phyloP scores from a whole-genome alignment of 352 stramenopile species.

The Pythium brachiatum region DNA sequence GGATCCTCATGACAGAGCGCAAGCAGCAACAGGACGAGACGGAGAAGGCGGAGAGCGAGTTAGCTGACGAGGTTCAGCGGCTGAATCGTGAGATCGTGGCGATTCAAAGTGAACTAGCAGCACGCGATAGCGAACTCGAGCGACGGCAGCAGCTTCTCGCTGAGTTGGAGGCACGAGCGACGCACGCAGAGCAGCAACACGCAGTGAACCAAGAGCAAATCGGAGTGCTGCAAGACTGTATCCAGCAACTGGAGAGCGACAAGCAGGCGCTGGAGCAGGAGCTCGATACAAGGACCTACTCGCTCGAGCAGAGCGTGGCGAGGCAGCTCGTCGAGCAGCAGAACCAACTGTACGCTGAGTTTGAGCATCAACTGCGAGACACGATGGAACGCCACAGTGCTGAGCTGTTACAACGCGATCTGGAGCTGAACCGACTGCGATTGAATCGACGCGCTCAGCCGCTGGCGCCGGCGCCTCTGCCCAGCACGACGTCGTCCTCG shows the following conservation, averaged over 20 bases:
- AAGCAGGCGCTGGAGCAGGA: conserved; percentile 14
- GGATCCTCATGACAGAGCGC: conserved; percentile 31
- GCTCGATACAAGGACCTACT: conserved; percentile 18
- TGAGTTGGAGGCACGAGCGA: not conserved
- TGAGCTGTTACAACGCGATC: conserved; percentile 32
- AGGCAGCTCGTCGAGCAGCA: conserved; percentile 35
- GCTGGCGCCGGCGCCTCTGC: not conserved
- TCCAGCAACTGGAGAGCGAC: conserved; percentile 16
- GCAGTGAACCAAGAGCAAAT: conserved; percentile 15
- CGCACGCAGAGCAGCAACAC: not conserved
- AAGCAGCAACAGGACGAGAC: conserved; percentile 24
- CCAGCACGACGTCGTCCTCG: conserved; percentile 3
- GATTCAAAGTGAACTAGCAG: not conserved
- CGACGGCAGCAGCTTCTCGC: not conserved
- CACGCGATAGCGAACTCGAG: conserved; percentile 2
- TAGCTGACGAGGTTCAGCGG: conserved; percentile 22
- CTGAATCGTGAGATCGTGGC: conserved; percentile 6
- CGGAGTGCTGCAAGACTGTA: conserved; percentile 14
- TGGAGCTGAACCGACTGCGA: conserved; percentile 18
- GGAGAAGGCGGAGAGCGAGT: conserved; percentile 10
- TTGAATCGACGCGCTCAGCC: not conserved
- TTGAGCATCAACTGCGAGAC: conserved; percentile 33
- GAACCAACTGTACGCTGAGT: conserved; percentile 33
- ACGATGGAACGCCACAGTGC: conserved; percentile 41
- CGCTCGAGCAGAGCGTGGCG: conserved; percentile 34